Base-by-base conservation (phyloP, 177 flowering plant genomes). In the Tripterygium wilfordii region DNA sequence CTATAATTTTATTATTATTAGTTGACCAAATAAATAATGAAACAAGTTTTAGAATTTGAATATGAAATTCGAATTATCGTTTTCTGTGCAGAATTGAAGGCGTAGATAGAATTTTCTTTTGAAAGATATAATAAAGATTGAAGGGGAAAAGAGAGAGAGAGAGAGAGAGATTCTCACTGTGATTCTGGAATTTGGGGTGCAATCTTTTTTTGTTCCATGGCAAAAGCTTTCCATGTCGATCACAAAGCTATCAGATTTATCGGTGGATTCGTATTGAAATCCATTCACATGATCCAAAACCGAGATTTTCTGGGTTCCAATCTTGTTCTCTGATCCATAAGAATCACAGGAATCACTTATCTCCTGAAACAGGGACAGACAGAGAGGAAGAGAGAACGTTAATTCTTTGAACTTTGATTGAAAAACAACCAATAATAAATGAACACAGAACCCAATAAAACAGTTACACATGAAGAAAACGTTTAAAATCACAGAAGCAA, bases 221-320 rank as follows among this genome's bases (percentile, higher is more conserved):
- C 67, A 51, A 63, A 79, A 65, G 48, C 68, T 58, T 24, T 79
- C 84, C 40, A 83, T 70, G 48, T 86, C 85, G 45, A 83, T 67
- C 8, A 72, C 70, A 48, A 78, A 79, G 57, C 69, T 65, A 37
- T 83, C 88, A 3, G 75, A 56, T 36, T 53, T 69, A 14, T 65
- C 69, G 9, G 49, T 35, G 5, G 23, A n/a, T n/a, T n/a, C 23
- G 32, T 57, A 61, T 3, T 73, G 48, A 19, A 62, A 41, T 2
- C 67, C 60, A 49, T 67, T 71, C 5, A 64, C 19, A 15, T 64
- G 72, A 59, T 67, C 72, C 9, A 67, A 53, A 57, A 62, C 57
- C 22, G 71, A 63, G 33, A 68, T 69, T 55, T 51, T 66, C 40
- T 58, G 61, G 18, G 62, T 38, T 21, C 36, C 54, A 49, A 42